A percentile compares a stretch with the other conserved stretches of the same genome.
phyloP scores from a whole-genome alignment of 805 yeast genomes.

The Metschnikowia orientalis region DNA sequence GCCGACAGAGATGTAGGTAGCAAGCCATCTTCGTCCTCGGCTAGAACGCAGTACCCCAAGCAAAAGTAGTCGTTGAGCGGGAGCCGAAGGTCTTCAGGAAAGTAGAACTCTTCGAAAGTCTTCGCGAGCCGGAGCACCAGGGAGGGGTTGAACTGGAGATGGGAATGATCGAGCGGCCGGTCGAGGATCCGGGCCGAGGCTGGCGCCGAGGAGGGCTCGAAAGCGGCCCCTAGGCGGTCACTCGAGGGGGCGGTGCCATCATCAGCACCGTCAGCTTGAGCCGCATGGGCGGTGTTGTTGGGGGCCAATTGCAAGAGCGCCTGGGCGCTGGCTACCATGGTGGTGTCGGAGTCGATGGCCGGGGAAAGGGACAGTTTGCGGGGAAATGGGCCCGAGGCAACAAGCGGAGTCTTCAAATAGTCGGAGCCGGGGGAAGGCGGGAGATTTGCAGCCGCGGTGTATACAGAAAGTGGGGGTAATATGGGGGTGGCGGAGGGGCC shows the following conservation, averaged over 20 bases:
- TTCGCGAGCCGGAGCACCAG: conserved; percentile 28
- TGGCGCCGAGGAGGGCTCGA: conserved; percentile 69
- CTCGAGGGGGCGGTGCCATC: neutral
- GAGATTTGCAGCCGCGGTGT: conserved; percentile 3
- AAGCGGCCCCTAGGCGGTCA: conserved; percentile 53
- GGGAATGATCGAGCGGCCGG: neutral
- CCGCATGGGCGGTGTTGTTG: conserved; percentile 1
- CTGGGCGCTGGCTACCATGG: conserved; percentile 10
- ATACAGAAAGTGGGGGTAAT: too few species aligned
- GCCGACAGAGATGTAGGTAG: conserved; percentile 22
- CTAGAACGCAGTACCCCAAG: conserved; percentile 29
- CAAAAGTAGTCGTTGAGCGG: conserved; percentile 26
- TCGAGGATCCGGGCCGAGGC: conserved; percentile 52
- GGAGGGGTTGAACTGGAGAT: conserved; percentile 10
- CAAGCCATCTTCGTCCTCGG: conserved; percentile 14
- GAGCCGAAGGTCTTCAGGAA: conserved; percentile 6
- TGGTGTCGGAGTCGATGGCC: conserved; percentile 1
- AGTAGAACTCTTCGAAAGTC: conserved; percentile 19
- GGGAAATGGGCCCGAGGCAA: too few species aligned
- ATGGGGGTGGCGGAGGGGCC: too few species aligned
- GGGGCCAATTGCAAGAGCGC: conserved; percentile 13
- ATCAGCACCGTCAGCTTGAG: too few species aligned
- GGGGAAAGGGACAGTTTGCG: neutral
- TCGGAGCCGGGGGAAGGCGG: neutral
- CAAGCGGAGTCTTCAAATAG: too few species aligned